A percentile compares a stretch with the other conserved stretches of the same genome.
phyloP scores from a whole-genome alignment of 208 protist genomes.

The Wallacemonas sp. region DNA sequence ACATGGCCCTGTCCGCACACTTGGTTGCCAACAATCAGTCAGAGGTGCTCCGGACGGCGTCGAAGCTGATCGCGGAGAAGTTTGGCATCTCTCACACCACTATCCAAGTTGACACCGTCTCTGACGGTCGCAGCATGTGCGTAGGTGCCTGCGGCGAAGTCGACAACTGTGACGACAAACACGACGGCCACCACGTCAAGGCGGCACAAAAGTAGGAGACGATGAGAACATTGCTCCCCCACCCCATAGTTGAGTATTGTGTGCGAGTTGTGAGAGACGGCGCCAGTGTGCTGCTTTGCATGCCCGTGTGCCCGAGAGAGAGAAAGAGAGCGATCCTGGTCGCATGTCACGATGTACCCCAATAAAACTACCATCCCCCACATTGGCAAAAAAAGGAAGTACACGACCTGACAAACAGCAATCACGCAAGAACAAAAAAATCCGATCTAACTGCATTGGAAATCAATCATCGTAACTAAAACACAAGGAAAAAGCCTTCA shows the following conservation, averaged over 20 bases:
- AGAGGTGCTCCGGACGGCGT: constrained; percentile 52
- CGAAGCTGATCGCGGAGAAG: constrained; percentile 49
- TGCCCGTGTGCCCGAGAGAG: neutral
- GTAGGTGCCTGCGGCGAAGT: constrained; percentile 25
- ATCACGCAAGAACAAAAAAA: neutral
- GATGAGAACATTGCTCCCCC: neutral
- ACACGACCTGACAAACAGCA: too few species aligned
- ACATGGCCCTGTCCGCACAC: constrained; percentile 79
- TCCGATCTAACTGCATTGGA: too few species aligned
- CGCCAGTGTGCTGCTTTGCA: too few species aligned
- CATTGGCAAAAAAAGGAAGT: too few species aligned
- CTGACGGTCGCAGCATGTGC: constrained; percentile 29
- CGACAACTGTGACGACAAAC: neutral
- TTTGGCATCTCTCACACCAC: constrained; percentile 88
- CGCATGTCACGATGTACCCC: too few species aligned
- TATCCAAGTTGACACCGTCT: constrained; percentile 84
- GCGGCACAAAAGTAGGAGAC: neutral
- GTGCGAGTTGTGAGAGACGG: constrained; percentile 9
- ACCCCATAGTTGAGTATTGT: constrained; percentile 6
- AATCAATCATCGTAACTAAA: too few species aligned
- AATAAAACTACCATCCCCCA: too few species aligned
- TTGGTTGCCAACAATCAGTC: constrained; percentile 50
- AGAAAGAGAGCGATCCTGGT: too few species aligned
- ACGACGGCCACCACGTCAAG: neutral
- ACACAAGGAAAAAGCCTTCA: neutral